A percentile compares a stretch with the other conserved stretches of the same genome.
These are phyloP conservation scores for Anthracocystis setariae DNA, from an alignment of 1,284 basidiomycete genomes.

Conservation along the genomic window DNA sequence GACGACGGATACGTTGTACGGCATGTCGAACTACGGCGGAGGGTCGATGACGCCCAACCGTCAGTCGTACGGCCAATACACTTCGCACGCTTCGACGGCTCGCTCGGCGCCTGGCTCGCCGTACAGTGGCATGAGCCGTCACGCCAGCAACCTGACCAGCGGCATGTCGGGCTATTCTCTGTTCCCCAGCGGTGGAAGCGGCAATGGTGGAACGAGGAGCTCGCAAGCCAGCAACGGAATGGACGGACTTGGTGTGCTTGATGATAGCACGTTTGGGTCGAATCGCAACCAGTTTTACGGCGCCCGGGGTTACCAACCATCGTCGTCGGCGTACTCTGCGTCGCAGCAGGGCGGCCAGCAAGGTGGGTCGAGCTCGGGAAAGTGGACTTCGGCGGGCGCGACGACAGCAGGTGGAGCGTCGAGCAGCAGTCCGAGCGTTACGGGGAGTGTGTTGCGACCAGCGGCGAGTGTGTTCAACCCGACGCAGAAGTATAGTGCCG, in stretches of 20 bases:
- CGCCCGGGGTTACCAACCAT: constrained; percentile 33
- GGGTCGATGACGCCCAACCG: constrained; percentile 43
- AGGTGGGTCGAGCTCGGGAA: constrained; percentile 4
- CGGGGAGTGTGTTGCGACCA: constrained; percentile 29
- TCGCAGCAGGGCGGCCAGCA: constrained; percentile 14
- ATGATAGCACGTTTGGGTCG: constrained; percentile 24
- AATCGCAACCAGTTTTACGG: constrained; percentile 33
- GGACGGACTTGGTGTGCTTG: constrained; percentile 39
- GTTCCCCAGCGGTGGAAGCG: constrained; percentile 27
- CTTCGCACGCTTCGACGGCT: constrained; percentile 29
- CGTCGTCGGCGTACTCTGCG: constrained; percentile 5
- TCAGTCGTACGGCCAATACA: constrained; percentile 23
- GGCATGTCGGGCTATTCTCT: constrained; percentile 39
- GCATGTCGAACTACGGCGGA: constrained; percentile 30
- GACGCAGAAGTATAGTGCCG: constrained; percentile 17
- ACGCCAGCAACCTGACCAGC: constrained; percentile 29
- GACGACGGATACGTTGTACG: constrained; percentile 35
- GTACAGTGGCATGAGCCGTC: constrained; percentile 42
- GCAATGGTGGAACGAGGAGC: constrained; percentile 11
- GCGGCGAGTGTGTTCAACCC: constrained; percentile 41
- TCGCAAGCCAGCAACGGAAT: constrained; percentile 28
- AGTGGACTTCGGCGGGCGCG: constrained; percentile 17
- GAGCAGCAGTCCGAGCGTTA: constrained; percentile 3
- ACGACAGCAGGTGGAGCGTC: constrained; percentile 1
- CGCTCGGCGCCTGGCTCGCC: constrained; percentile 46